Evolutionary conservation across 345 rosid species (phyloP), one percentile per base, ranked within the genome.

Genomic region (Syzygium oleosum): DNA sequence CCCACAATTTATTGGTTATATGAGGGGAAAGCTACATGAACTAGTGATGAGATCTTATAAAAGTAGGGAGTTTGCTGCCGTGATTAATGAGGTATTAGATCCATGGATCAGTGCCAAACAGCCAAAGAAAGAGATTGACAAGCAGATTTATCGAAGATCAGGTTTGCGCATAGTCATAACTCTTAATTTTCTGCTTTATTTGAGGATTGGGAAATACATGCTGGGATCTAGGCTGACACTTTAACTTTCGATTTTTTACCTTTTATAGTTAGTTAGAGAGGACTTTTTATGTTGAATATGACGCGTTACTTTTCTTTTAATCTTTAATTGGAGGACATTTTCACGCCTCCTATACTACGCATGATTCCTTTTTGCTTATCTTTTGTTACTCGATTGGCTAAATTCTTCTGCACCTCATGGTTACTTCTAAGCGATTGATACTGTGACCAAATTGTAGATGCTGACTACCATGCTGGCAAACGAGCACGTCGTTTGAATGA

Each of bases 31-130:
- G 92, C 96, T 98, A 84, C 98, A 98, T 93, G 97, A 94, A 89
- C 90, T 98, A 94, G 97, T 97, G 58, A 98, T 98, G 99, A 97
- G 96, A 93, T 95, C 99, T 16, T 98, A 92, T 90, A 96, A 96
- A 92, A 95, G 95, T 89, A 92, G 99, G 85, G 99, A 97, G 89
- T 97, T 98, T 92, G 95, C 99, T 90, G 97, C 98, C 52, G 98
- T 98, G 85, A 93, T 96, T 90, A 98, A 97, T 89, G 99, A 98
- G 93, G 98, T 96, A 88, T 90, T 98, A 89, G 99, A 98, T 92
- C 97, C 99, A 23, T 98, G 99, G 99, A 94, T 98, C 90, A 93
- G 89, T 91, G 95, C 95, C 51, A 96, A 95, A 92, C 99, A 95
- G 93, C 98, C 99, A 83, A 96, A 94, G 95, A 98, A 94, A 89